These are phyloP conservation scores for Exophiala phaeomuriformis DNA, from an alignment of 2,329 filamentous ascomycete genomes.

Conservation along the genomic window DNA sequence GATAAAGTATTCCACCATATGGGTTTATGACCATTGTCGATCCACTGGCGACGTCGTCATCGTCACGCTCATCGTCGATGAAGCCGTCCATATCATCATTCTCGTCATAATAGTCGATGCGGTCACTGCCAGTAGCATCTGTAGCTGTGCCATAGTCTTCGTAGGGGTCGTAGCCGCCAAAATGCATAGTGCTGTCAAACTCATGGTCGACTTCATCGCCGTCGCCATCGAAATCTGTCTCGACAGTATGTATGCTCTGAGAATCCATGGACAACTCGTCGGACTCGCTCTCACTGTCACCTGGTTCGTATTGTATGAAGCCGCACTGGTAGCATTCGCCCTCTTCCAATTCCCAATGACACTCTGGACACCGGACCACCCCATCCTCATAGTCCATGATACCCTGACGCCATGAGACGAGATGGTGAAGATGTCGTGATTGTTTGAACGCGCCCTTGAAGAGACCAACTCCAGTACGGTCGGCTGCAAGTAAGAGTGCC, in stretches of 20 bases:
- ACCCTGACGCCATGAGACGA: slow-evolving; percentile 27
- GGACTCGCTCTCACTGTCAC: slow-evolving; percentile 30
- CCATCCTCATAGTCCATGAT: slow-evolving; percentile 52
- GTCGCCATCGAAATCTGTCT: slow-evolving; percentile 20
- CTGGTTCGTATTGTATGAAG: slow-evolving; percentile 30
- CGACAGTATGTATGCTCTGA: background rate
- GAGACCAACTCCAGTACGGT: slow-evolving; percentile 54
- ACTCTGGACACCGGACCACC: slow-evolving; percentile 55
- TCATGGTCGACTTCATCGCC: slow-evolving; percentile 16
- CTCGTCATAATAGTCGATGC: slow-evolving; percentile 12
- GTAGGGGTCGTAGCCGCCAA: background rate
- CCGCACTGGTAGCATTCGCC: slow-evolving; percentile 51
- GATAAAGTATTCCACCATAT: background rate
- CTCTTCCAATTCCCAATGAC: slow-evolving; percentile 57
- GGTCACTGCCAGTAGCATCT: slow-evolving; percentile 1
- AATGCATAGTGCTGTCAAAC: slow-evolving; percentile 8
- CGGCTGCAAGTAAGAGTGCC: slow-evolving; percentile 51
- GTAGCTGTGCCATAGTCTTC: slow-evolving; percentile 2
- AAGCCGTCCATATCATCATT: slow-evolving; percentile 22
- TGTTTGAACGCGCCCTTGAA: slow-evolving; percentile 55
- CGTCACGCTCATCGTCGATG: slow-evolving; percentile 14
- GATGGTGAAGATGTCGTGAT: slow-evolving; percentile 13
- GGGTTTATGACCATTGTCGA: slow-evolving; percentile 7
- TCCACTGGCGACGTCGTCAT: slow-evolving; percentile 16
- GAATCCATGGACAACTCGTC: slow-evolving; percentile 8